Evolutionary conservation across 768 basidiomycete species (phyloP).

Genomic region (Rhizopogon vinicolor): DNA sequence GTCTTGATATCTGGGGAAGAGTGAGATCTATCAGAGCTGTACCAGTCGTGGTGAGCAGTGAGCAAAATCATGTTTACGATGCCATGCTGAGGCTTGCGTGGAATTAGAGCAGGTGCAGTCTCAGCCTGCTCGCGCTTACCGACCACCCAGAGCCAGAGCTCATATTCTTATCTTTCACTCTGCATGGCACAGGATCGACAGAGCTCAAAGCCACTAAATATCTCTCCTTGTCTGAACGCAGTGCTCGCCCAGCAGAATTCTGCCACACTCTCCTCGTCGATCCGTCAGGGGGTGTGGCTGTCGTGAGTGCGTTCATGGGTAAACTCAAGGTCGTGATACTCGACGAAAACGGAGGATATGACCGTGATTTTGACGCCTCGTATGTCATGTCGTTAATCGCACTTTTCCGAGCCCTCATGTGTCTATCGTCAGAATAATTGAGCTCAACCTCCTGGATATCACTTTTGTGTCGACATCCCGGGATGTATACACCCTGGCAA

Average conservation of each 20-base stretch:
- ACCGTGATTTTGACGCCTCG: slow-evolving; percentile 61
- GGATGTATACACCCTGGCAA: slow-evolving; percentile 51
- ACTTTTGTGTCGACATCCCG: slow-evolving; percentile 46
- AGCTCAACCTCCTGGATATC: slow-evolving; percentile 65
- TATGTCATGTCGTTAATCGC: slow-evolving; percentile 31
- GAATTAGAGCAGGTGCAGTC: slow-evolving; percentile 25
- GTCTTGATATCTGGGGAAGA: slow-evolving; percentile 66
- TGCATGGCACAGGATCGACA: slow-evolving; percentile 26
- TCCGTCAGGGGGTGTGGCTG: slow-evolving; percentile 52
- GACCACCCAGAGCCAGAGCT: slow-evolving; percentile 77
- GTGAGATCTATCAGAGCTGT: slow-evolving; percentile 52
- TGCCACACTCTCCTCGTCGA: slow-evolving; percentile 67
- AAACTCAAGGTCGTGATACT: slow-evolving; percentile 64
- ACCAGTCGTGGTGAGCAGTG: slow-evolving; percentile 44
- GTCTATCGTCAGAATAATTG: slow-evolving; percentile 43
- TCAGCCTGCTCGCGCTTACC: slow-evolving; percentile 58
- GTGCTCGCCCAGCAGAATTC: slow-evolving; percentile 63
- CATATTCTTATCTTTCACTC: slow-evolving; percentile 52
- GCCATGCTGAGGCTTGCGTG: not conserved
- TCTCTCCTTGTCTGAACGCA: slow-evolving; percentile 52
- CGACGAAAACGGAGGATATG: slow-evolving; percentile 44
- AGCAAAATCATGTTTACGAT: not conserved
- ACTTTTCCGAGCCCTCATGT: slow-evolving; percentile 1
- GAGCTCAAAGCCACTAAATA: slow-evolving; percentile 37
- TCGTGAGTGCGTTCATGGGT: slow-evolving; percentile 64